Evolutionary conservation across 495 filamentous ascomycete species (phyloP), one percentile per base, ranked within the genome.

Genomic region (Podospora anserina): DNA sequence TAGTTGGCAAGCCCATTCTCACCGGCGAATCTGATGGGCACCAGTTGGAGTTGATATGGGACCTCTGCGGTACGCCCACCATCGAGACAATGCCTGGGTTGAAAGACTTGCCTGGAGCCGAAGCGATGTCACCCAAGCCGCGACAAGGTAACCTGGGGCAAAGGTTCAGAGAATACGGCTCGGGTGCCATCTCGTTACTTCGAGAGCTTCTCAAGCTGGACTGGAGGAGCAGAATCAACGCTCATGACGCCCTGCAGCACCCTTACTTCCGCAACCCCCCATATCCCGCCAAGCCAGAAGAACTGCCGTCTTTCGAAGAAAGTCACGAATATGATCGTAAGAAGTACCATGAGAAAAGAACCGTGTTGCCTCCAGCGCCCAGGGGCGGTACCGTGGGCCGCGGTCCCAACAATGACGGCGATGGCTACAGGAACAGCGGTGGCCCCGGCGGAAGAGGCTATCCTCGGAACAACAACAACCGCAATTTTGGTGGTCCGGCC

Each of bases 61-160:
- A 90, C 65, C 86, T 99, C n/a, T 91, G 97, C 65, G 95, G 95
- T 18, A 90, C 92, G 27, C 95, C 95, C 9, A 97, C 86, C 15
- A 92, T 96, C 26, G 88, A 94, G 39, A 95, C 84, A 28, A 99
- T 99, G 95, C 95, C 95, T 27, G 93, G 93, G 5, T 98, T 92
- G 89, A 88, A 85, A 70, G 77, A 81, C 19, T 81, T 99, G 23
- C 93, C 92, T 7, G 92, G 92, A 9, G 93, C 88, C 64, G 92
- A 97, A 66, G 88, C 85, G 5, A 77, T 97, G 39, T 84, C 83
- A 28, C 92, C 90, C 56, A 85, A 85, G 26, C 81, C 84, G 26
- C 86, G 86, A 62, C 83, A 83, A 2, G 88, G 90, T 4, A 91
- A 90, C 65, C 79, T 99, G 23, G 75, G 84, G 11, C 83, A 89